Evolutionary conservation across 192 early-diverging fungal genomes (phyloP).

Genomic region (Coemansia sp.): DNA sequence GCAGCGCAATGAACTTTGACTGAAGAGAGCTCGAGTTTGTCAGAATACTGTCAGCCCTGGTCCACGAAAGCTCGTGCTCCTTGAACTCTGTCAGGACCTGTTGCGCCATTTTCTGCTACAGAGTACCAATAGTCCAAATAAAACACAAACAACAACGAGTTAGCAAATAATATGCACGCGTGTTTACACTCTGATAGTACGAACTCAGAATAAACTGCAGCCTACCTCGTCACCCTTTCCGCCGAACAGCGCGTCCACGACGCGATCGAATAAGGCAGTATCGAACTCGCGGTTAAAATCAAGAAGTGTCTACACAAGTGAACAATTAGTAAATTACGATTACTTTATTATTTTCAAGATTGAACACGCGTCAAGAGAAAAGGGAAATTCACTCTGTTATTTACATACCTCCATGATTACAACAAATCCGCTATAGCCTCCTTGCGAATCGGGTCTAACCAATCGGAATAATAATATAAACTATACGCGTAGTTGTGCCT

Average conservation of each 20-base stretch:
- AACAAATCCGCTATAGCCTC: too few relatives aligned
- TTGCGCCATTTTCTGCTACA: constrained; percentile 84
- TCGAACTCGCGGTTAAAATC: constrained; percentile 90
- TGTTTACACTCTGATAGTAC: neutral
- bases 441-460: too few relatives aligned
- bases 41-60: constrained; percentile 88
- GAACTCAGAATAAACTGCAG: constrained; percentile 1
- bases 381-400: too few relatives aligned
- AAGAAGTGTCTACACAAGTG: constrained; percentile 62
- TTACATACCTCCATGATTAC: too few relatives aligned
- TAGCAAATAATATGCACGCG: neutral
- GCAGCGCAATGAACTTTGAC: constrained; percentile 93
- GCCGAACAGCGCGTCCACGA: constrained; percentile 79
- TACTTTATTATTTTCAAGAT: too few relatives aligned
- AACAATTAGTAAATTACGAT: too few relatives aligned
- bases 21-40: constrained; percentile 72
- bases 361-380: too few relatives aligned
- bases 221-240: constrained; percentile 75
- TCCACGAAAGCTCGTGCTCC: constrained; percentile 95
- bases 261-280: constrained; percentile 80
- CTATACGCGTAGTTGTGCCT: too few relatives aligned
- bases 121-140: neutral
- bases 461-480: too few relatives aligned
- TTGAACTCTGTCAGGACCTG: constrained; percentile 89
- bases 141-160: neutral